These are phyloP conservation scores for Kodamaea lidongshanica DNA, from an alignment of 805 yeast species.

Conservation along the genomic window DNA sequence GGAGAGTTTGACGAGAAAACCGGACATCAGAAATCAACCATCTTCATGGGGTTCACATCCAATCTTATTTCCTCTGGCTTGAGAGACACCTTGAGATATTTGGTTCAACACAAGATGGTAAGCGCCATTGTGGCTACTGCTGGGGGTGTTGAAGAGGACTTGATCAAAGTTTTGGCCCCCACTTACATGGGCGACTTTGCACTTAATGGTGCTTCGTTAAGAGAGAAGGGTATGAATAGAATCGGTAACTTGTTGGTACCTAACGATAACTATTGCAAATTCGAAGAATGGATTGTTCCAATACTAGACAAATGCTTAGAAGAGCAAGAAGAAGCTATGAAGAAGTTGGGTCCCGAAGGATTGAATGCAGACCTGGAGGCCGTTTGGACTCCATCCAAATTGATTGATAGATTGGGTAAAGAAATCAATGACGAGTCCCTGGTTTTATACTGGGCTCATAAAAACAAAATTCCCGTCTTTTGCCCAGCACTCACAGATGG, in stretches of 20 bases:
- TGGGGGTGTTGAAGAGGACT: constrained; percentile 97
- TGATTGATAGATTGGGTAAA: constrained; percentile 89
- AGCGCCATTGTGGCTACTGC: constrained; percentile 95
- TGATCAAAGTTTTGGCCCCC: constrained; percentile 94
- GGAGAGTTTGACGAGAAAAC: constrained; percentile 67
- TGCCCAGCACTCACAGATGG: constrained; percentile 99
- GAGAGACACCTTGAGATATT: constrained; percentile 80
- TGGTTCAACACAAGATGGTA: constrained; percentile 91
- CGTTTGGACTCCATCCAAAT: constrained; percentile 92
- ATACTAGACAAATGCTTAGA: constrained; percentile 78
- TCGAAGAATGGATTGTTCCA: constrained; percentile 99
- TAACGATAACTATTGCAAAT: constrained; percentile 93
- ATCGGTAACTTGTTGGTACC: constrained; percentile 97
- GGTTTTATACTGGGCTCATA: constrained; percentile 96
- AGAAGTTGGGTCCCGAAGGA: constrained; percentile 42
- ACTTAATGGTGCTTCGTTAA: constrained; percentile 69
- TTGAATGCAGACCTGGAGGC: constrained; percentile 58
- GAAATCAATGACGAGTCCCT: constrained; percentile 92
- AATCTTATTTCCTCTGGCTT: constrained; percentile 92
- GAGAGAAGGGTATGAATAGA: constrained; percentile 96
- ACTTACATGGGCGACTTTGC: constrained; percentile 91
- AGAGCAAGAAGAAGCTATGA: constrained; percentile 74
- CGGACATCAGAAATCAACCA: constrained; percentile 79
- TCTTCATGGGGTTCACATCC: constrained; percentile 94
- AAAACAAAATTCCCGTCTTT: constrained; percentile 90